Percentiles rank a stretch among this genome's conserved stretches.
Conservation (phyloP, 306 rosid species). For the Sindora glabra region DNA sequence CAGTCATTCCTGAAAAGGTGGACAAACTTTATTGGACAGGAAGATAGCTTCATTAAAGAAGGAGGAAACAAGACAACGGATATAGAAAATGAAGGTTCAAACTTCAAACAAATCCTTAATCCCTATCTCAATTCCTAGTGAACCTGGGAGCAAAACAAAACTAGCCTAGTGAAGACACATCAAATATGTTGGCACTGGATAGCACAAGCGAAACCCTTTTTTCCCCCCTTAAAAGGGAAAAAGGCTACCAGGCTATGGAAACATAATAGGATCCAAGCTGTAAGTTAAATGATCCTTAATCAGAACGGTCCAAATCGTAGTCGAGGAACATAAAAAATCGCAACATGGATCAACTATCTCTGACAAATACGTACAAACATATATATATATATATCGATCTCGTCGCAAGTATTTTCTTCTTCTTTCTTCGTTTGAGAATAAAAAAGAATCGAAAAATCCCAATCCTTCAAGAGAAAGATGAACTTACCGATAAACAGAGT, state of each 20-base stretch:
- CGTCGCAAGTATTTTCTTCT: no score
- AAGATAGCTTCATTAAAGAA: no score
- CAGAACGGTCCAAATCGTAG: background rate
- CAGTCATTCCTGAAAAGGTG: no score
- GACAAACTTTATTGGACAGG: no score
- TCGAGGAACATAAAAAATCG: background rate
- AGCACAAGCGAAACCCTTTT: no score
- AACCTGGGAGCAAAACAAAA: no score
- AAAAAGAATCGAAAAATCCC: background rate
- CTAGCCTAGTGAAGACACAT: no score
- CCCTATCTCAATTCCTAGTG: no score
- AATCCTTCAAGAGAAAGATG: background rate
- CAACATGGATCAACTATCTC: background rate
- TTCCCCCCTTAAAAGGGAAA: no score
- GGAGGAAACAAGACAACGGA: no score
- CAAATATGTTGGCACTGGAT: background rate
- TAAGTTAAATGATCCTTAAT: background rate
- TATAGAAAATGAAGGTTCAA: no score
- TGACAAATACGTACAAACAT: background rate
- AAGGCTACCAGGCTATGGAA: background rate
- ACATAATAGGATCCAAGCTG: background rate
- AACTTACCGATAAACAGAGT: background rate
- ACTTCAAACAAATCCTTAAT: no score
- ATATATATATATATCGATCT: background rate
- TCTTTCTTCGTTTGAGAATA: background rate